These are phyloP conservation scores for Coccomyxa subellipsoidea DNA, from an alignment of 163 green algal genomes.

Conservation along the genomic window DNA sequence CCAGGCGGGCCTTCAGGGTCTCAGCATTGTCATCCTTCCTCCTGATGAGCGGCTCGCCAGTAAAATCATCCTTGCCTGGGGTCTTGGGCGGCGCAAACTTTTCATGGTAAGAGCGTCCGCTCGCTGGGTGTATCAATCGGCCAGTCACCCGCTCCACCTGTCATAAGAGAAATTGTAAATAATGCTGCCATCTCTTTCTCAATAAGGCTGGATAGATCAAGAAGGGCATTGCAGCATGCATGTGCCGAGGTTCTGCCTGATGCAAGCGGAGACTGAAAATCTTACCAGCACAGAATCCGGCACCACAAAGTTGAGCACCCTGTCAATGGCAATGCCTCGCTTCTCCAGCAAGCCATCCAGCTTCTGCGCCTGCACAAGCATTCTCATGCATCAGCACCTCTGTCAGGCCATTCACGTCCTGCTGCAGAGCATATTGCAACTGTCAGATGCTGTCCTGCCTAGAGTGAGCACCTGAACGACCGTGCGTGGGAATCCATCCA, in stretches of 20 bases:
- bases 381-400: background rate
- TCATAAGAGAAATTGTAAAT: too few species aligned
- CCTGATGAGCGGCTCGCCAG: constrained; percentile 81
- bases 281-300: constrained; percentile 76
- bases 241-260: too few species aligned
- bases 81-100: constrained; percentile 94
- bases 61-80: constrained; percentile 88
- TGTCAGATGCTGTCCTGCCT: too few species aligned
- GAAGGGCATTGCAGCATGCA: too few species aligned
- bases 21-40: constrained; percentile 95
- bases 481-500: constrained; percentile 97
- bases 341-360: constrained; percentile 92
- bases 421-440: background rate
- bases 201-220: too few species aligned
- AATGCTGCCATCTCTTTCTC: too few species aligned
- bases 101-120: constrained; percentile 93
- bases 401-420: too few species aligned
- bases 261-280: background rate
- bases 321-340: constrained; percentile 77
- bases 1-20: constrained; percentile 87
- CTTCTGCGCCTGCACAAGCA: constrained; percentile 71
- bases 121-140: constrained; percentile 87
- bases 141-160: constrained; percentile 90
- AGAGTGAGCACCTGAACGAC: constrained; percentile 57
- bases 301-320: constrained; percentile 94